Evolutionary conservation across 306 rosid species (phyloP).

Genomic region (Styphnolobium japonicum): DNA sequence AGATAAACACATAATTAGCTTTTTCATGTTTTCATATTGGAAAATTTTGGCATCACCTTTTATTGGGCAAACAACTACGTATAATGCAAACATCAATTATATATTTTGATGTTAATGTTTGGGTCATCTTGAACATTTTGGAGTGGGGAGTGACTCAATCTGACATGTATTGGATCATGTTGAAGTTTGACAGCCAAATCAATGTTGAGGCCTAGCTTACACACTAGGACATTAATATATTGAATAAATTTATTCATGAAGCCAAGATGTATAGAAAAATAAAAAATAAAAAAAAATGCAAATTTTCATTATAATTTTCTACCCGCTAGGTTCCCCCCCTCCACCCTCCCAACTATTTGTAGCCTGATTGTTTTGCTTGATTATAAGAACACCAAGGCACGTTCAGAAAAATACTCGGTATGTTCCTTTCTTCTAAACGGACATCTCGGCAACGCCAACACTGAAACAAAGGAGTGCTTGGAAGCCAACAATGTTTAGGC

Average conservation of each 20-base stretch:
- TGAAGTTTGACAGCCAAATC: neutral
- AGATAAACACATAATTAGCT: neutral
- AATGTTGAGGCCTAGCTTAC: neutral
- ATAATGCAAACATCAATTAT: neutral
- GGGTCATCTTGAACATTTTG: neutral
- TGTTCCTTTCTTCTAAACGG: no score
- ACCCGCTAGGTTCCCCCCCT: no score
- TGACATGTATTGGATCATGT: neutral
- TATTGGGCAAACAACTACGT: neutral
- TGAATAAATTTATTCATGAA: neutral
- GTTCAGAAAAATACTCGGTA: no score
- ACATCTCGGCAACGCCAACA: no score
- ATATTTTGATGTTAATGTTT: neutral
- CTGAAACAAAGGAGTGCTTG: no score
- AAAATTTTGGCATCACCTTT: neutral
- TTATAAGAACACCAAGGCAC: no score
- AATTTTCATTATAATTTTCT: neutral
- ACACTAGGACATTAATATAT: no score
- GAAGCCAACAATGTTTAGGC: no score
- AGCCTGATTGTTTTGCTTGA: no score
- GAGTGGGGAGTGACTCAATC: neutral
- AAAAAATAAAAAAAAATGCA: no score
- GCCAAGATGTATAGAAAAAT: neutral
- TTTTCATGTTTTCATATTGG: neutral
- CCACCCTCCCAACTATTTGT: no score